These are phyloP conservation scores for Aphanomyces invadans DNA, from an alignment of 352 stramenopile genomes.

Conservation along the genomic window DNA sequence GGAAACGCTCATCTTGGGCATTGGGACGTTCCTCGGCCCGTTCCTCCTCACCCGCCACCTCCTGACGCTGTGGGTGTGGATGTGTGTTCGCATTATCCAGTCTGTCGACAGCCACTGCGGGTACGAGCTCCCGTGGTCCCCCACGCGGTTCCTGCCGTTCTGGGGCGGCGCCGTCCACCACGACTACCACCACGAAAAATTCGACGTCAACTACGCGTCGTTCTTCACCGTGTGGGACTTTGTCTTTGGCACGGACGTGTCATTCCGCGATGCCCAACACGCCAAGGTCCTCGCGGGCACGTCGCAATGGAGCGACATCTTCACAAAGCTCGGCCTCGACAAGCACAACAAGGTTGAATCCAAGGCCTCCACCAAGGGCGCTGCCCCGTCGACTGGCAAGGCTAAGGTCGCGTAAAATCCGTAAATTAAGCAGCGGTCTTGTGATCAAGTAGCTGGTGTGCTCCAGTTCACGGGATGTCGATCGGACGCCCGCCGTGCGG, in stretches of 20 bases:
- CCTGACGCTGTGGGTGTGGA: constrained; percentile 26
- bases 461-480: not conserved
- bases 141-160: constrained; percentile 23
- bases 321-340: constrained; percentile 25
- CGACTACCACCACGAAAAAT: constrained; percentile 28
- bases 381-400: not conserved
- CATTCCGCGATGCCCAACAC: constrained; percentile 22
- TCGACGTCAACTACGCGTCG: constrained; percentile 26
- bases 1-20: constrained; percentile 22
- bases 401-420: constrained; percentile 1
- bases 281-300: constrained; percentile 20
- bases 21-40: constrained; percentile 25
- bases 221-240: constrained; percentile 27
- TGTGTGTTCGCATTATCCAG: constrained; percentile 23
- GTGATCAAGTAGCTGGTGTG: not conserved
- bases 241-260: constrained; percentile 25
- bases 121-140: constrained; percentile 19
- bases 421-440: not conserved
- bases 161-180: constrained; percentile 25
- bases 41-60: constrained; percentile 24
- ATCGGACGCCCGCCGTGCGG: no score
- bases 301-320: constrained; percentile 22
- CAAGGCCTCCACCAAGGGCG: constrained; percentile 6
- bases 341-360: constrained; percentile 15
- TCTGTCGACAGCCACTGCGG: constrained; percentile 25